Base-by-base conservation (phyloP, 352 stramenopile genomes). In the Blastocystis hominis region DNA sequence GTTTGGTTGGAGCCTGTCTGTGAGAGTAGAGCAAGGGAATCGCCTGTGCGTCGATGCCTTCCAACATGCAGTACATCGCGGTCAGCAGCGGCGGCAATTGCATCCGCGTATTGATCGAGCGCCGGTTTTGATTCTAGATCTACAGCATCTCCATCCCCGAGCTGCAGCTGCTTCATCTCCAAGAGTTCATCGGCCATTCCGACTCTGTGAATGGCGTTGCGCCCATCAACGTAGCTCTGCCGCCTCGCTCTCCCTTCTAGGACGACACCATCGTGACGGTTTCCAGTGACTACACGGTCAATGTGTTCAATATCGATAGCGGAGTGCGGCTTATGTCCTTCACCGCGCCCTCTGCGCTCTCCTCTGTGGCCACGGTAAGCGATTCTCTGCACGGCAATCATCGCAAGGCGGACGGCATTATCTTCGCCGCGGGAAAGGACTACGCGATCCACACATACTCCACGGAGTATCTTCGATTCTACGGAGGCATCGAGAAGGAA, bases 391-490 rank as follows among this genome's bases (percentile, higher is more conserved):
- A 30, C 24, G 24, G 24, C 24, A 30, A 30, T 30, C 24, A 30
- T 30, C 24, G 24, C 24, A 30, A 86, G 76, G 17, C 30, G 10
- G 54, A 86, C 17, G 76, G 77, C 53, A n/a, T 86, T 3, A 24
- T 86, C 4, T 86, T 86, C 42, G 76, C 63, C 40, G 63, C 76
- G 13, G 76, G 76, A 80, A 76, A 76, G 59, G 76, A 86, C 44
- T 86, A 86, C 42, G 40, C n/a, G 34, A 59, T 86, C 40, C 59
- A 86, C 40, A 34, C 34, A 15, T 86, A 75, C 44, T 75, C 46
- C 34, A 24, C 68, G 40, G 77, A 86, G 30, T 3, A 10, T 13
- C 2, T 34, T 15, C 76, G 76, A 24, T 86, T 59, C 53, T 86
- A 86, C 40, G 36, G 77, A 40, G 56, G 30, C 4, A 86, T 86